Percentiles rank a stretch among this genome's conserved stretches.
These are phyloP conservation scores for Parsonsia alboflavescens DNA, from an alignment of 257 asterid genomes.

Conservation along the genomic window DNA sequence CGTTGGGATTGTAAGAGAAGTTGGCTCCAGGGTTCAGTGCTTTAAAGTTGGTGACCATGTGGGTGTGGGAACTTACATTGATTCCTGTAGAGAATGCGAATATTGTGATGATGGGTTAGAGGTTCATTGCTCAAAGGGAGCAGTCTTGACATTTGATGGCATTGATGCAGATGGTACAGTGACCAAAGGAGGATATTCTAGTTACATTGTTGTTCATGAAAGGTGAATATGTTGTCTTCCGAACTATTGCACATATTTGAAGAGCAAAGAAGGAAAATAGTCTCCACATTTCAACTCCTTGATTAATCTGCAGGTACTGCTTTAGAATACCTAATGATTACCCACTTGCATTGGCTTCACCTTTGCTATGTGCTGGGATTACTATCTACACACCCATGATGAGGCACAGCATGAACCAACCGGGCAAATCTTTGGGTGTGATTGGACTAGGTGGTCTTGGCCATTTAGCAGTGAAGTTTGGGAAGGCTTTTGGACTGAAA, in stretches of 20 bases:
- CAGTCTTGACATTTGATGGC: conserved; percentile 54
- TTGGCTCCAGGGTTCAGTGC: conserved; percentile 53
- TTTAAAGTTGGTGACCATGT: conserved; percentile 71
- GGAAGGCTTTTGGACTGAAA: conserved; percentile 88
- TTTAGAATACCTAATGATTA: conserved; percentile 62
- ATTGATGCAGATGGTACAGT: conserved; percentile 76
- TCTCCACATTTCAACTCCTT: not conserved
- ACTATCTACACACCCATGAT: conserved; percentile 89
- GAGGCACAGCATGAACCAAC: conserved; percentile 73
- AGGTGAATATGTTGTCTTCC: conserved; percentile 37
- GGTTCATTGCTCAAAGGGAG: conserved; percentile 64
- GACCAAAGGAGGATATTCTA: conserved; percentile 92
- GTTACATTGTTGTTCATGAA: conserved; percentile 62
- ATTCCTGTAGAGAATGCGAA: conserved; percentile 88
- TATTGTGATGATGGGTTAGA: conserved; percentile 55
- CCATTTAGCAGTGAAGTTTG: conserved; percentile 91
- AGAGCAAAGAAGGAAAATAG: not conserved
- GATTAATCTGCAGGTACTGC: conserved; percentile 54
- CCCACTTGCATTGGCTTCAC: conserved; percentile 76
- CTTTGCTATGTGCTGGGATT: conserved; percentile 92
- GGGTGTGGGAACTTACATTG: conserved; percentile 90
- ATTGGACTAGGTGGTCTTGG: conserved; percentile 96
- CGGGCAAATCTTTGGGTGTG: conserved; percentile 85
- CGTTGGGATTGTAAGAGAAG: conserved; percentile 59
- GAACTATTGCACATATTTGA: not conserved